Base-by-base conservation (phyloP, 768 basidiomycete species). In the Albatrellus ellisii region DNA sequence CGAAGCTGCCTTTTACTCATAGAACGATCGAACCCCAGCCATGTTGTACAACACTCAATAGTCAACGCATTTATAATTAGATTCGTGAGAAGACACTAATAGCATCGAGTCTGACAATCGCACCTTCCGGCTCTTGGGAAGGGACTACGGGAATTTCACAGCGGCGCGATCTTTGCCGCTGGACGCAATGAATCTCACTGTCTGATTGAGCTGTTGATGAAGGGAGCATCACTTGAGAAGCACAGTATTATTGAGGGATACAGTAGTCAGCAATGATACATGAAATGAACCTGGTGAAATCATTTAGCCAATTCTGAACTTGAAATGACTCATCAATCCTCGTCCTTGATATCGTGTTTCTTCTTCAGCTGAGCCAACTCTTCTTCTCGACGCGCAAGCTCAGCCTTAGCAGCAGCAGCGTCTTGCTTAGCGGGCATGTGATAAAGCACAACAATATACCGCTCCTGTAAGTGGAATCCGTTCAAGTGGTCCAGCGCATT, bases 381-480 rank as follows among this genome's bases (percentile, higher is more conserved):
- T 60, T 90, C 83, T 65, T 98, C 94, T 54, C 94, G 68, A 52
- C 77, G 76, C 11, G 88, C 86, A 39, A 98, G 63, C 52, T 98
- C 94, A 17, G 88, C 86, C 56, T 95, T 95, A 11, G 84, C 83
- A 6, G 88, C 82, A 1, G 89, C 88, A 1, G 89, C 89, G 53
- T 92, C 89, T 55, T 92, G 89, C 60, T 91, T 88, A n/a, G 89
- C 81, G 27, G 91, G 89, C 80, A 97, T 94, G 58, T 98, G 92
- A 56, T 94, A 98, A 22, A 97, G 66, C 7, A 98, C 94, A 44
- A 99, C 94, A 41, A 99, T 94, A 62, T 98, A 99, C 20, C 94
- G 83, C 62, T 95, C 94, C 65, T 91, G 90, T 45, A 99, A 61
- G 65, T 99, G 94, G 66, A 99, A 99, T 34, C 94, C 94, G 53